phyloP scores from a whole-genome alignment of 495 filamentous ascomycete genomes.

The Extremus antarcticus region DNA sequence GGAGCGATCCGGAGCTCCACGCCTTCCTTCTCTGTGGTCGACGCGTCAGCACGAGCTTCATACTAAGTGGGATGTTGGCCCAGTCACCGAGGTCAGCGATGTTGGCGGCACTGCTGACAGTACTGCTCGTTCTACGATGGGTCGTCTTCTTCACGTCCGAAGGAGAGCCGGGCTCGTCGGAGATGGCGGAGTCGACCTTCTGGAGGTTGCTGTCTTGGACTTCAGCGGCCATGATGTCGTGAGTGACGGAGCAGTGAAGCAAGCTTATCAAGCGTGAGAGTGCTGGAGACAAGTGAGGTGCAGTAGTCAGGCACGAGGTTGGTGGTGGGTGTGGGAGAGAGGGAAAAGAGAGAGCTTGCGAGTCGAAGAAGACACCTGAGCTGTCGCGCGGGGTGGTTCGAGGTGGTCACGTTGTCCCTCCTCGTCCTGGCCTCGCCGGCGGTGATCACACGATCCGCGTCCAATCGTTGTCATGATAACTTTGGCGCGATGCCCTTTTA shows the following conservation, averaged over 20 bases:
- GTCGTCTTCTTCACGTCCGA: constrained; percentile 47
- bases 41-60: constrained; percentile 14
- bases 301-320: background rate
- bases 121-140: constrained; percentile 58
- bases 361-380: background rate
- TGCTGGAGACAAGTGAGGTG: background rate
- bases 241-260: background rate
- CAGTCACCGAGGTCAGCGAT: constrained; percentile 75
- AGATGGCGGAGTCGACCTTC: constrained; percentile 81
- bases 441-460: background rate
- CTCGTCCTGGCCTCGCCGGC: background rate
- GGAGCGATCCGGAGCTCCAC: constrained; percentile 68
- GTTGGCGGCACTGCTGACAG: constrained; percentile 58
- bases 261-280: background rate
- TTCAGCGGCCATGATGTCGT: constrained; percentile 17
- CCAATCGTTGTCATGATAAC: background rate
- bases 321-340: background rate
- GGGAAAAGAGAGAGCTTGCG: background rate
- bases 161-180: constrained; percentile 59
- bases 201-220: constrained; percentile 39
- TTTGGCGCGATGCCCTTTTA: too few species aligned
- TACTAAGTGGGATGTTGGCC: background rate
- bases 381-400: background rate
- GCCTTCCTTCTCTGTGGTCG: constrained; percentile 57
- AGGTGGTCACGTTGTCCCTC: background rate